These are phyloP conservation scores for Metschnikowia koreensis DNA, from an alignment of 805 yeast genomes.

Conservation along the genomic window DNA sequence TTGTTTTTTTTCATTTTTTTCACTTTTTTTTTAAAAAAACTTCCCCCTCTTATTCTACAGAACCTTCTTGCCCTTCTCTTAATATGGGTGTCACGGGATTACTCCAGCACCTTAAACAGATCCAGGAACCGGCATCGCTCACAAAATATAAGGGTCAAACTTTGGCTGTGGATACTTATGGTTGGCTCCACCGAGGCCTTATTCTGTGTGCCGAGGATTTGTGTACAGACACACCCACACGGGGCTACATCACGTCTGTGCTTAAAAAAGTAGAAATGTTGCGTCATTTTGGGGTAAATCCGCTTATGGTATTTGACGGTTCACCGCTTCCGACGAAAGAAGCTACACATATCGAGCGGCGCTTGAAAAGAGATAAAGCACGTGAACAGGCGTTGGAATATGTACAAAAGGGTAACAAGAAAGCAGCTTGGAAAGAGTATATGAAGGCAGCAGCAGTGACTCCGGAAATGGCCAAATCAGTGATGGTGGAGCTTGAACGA, in stretches of 20 bases:
- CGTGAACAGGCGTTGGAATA: slow-evolving; percentile 52
- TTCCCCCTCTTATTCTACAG: not conserved
- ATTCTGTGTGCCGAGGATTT: slow-evolving; percentile 81
- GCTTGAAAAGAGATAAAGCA: slow-evolving; percentile 55
- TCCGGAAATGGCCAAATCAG: slow-evolving; percentile 84
- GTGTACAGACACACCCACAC: slow-evolving; percentile 67
- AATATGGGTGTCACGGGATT: slow-evolving; percentile 83
- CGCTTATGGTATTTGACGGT: slow-evolving; percentile 93
- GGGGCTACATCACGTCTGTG: slow-evolving; percentile 68
- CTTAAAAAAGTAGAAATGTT: slow-evolving; percentile 66
- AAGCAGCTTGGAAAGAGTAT: slow-evolving; percentile 63
- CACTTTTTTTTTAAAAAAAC: not conserved
- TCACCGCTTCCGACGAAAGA: slow-evolving; percentile 77
- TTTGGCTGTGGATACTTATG: slow-evolving; percentile 91
- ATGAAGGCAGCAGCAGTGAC: slow-evolving; percentile 84
- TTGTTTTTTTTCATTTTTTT: not conserved
- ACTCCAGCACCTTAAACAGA: slow-evolving; percentile 72
- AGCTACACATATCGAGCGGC: slow-evolving; percentile 67
- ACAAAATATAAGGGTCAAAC: slow-evolving; percentile 67
- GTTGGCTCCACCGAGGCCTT: slow-evolving; percentile 92
- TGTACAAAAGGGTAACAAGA: slow-evolving; percentile 52
- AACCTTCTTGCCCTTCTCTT: not conserved
- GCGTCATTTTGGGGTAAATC: slow-evolving; percentile 64
- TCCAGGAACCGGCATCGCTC: slow-evolving; percentile 59
- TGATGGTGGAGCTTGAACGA: slow-evolving; percentile 67